These are phyloP conservation scores for Halophytophthora polymorphica DNA, from an alignment of 352 stramenopile genomes.

Conservation along the genomic window DNA sequence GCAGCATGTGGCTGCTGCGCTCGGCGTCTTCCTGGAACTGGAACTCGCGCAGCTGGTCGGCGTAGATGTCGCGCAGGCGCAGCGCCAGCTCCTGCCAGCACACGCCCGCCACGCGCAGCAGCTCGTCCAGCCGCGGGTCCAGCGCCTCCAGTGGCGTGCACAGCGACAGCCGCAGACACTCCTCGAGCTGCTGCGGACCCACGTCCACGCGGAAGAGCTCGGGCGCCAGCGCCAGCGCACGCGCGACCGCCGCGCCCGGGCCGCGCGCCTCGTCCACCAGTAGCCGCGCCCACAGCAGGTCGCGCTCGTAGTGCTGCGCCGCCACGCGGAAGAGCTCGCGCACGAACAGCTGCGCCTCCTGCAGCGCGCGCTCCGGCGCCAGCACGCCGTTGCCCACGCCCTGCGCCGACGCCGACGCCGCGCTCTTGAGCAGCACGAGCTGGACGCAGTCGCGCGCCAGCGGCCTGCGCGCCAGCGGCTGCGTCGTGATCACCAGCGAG, in stretches of 20 bases:
- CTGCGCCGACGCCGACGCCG: slow-evolving; percentile 22
- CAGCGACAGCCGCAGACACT: slow-evolving; percentile 77
- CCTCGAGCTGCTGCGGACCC: slow-evolving; percentile 76
- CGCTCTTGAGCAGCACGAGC: slow-evolving; percentile 62
- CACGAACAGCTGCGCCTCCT: slow-evolving; percentile 74
- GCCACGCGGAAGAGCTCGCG: slow-evolving; percentile 78
- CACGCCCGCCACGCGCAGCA: slow-evolving; percentile 63
- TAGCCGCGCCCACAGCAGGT: slow-evolving; percentile 82
- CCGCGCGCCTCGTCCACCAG: slow-evolving; percentile 65
- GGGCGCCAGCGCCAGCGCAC: slow-evolving; percentile 42
- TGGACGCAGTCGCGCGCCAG: slow-evolving; percentile 66
- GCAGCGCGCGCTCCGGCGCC: slow-evolving; percentile 56
- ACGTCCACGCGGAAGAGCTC: slow-evolving; percentile 74
- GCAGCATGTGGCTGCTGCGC: slow-evolving; percentile 67
- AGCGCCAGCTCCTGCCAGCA: slow-evolving; percentile 78
- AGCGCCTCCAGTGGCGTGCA: slow-evolving; percentile 76
- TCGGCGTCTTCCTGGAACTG: slow-evolving; percentile 76
- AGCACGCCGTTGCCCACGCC: slow-evolving; percentile 53
- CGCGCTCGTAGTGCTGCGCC: slow-evolving; percentile 78
- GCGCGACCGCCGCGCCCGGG: slow-evolving; percentile 47
- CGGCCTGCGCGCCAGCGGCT: slow-evolving; percentile 47
- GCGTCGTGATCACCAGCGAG: slow-evolving; percentile 76
- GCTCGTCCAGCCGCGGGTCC: slow-evolving; percentile 67
- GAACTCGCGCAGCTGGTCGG: slow-evolving; percentile 80
- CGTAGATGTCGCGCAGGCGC: slow-evolving; percentile 74